A percentile compares a stretch with the other conserved stretches of the same genome.
phyloP scores from a whole-genome alignment of 441 rosid species.

The Capsella rubella region DNA sequence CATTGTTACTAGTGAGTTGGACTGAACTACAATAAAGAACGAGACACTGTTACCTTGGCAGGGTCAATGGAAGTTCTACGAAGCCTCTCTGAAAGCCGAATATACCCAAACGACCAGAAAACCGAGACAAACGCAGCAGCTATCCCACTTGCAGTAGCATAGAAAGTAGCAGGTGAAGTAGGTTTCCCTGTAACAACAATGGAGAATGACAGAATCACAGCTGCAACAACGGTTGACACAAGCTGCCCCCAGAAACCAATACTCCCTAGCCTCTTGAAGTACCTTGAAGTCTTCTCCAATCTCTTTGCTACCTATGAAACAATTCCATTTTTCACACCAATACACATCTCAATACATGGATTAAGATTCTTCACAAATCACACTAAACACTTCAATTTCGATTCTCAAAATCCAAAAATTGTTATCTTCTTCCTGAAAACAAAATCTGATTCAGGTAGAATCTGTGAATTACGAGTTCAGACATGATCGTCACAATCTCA shows the following conservation, averaged over 20 bases:
- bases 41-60: conserved; percentile 68
- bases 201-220: conserved; percentile 88
- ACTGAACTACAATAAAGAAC: not conserved
- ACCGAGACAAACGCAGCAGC: conserved; percentile 87
- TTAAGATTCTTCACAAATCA: not conserved
- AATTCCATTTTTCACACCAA: not conserved
- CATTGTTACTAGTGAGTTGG: not conserved
- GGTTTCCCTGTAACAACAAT: conserved; percentile 78
- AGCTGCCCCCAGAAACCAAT: conserved; percentile 98
- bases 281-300: conserved; percentile 84
- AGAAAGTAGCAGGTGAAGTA: conserved; percentile 81
- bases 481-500: not conserved
- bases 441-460: conserved; percentile 9
- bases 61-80: conserved; percentile 78
- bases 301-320: conserved; percentile 81
- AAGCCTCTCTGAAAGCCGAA: conserved; percentile 87
- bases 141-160: conserved; percentile 88
- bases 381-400: conserved; percentile 1
- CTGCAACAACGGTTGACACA: conserved; percentile 81
- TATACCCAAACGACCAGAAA: conserved; percentile 96
- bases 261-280: conserved; percentile 88
- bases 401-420: not conserved
- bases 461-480: not conserved
- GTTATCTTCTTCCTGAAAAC: conserved; percentile 10
- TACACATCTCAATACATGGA: not conserved